Base-by-base conservation (phyloP, 352 stramenopile genomes). In the Pythium scleroteichum region DNA sequence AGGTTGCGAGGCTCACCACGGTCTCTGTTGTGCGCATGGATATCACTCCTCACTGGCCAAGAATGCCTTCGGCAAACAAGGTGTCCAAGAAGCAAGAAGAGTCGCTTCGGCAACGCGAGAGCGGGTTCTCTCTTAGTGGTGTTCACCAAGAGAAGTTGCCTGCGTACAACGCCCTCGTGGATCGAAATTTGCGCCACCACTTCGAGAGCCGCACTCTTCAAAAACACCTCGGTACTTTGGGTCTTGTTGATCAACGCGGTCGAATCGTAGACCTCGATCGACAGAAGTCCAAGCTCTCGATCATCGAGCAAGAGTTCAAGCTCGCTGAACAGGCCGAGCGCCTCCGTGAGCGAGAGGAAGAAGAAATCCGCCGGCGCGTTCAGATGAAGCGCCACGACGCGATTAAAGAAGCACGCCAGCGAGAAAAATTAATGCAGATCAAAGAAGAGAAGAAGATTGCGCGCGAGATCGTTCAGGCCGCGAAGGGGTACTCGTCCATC, bases 301-400 rank as follows among this genome's bases (percentile, higher is more conserved):
- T 97, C 42, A 95, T 97, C 51, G 88, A 97, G 71, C 88, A 96
- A 65, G 90, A 97, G 60, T 97, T 97, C 66, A 90, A 88, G 49
- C 64, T 90, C 39, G 91, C 90, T 0, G 90, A 97, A 64, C 80
- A 88, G 35, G 73, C 72, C 6, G 87, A 97, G 56, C 64, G 76
- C 14, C 75, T 75, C 41, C 77, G 82, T 17, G 72, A 90, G 42
- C 81, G 78, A 20, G 91, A 97, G 54, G 91, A 97, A 51, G 76
- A 94, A 20, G 86, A 97, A 53, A 84, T 96, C 53, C 82, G 85
- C 26, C 82, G 90, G 24, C 85, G 88, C 20, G 87, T 97, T 47
- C 88, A 97, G 55, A 72, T 90, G 51, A 96, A 96, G 69, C 84
- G 91, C 10, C 85, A 95, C 59, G 77, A 94, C 29, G 83, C 86